Evolutionary conservation across 108 stramenopile genomes (phyloP).

Genomic region (Nannochloropsis oceanica): DNA sequence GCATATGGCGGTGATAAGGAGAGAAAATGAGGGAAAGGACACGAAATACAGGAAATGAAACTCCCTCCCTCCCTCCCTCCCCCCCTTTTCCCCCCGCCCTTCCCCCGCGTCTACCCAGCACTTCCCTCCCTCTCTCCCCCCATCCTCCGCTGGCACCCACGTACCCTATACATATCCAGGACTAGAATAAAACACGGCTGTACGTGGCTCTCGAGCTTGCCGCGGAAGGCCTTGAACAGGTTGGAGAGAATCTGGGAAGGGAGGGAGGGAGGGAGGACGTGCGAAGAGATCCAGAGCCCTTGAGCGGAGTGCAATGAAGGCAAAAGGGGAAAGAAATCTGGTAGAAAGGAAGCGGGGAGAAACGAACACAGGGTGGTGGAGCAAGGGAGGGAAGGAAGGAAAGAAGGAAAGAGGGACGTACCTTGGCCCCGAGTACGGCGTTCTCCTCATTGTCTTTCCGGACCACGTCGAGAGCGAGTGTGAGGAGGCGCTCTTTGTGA

Average conservation of each 20-base stretch:
- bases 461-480: constrained; percentile 44
- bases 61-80: neutral
- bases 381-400: too few relatives aligned
- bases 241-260: constrained; percentile 56
- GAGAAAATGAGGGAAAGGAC: neutral
- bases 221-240: constrained; percentile 54
- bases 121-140: too few relatives aligned
- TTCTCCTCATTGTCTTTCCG: constrained; percentile 59
- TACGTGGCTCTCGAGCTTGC: neutral
- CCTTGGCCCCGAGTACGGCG: constrained; percentile 17
- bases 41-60: neutral
- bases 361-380: constrained; percentile 17
- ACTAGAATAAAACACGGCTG: neutral
- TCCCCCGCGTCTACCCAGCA: neutral
- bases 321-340: too few relatives aligned
- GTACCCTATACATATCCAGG: neutral
- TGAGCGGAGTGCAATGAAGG: too few relatives aligned
- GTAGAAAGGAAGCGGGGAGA: too few relatives aligned
- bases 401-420: too few relatives aligned
- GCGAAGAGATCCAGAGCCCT: too few relatives aligned
- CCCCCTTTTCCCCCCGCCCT: neutral
- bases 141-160: too few relatives aligned
- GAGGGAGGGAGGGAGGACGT: too few relatives aligned
- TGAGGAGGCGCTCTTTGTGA: constrained; percentile 47
- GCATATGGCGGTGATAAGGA: neutral